Conservation (phyloP, 495 filamentous ascomycete genomes). For the Barbatosphaeria neglecta region DNA sequence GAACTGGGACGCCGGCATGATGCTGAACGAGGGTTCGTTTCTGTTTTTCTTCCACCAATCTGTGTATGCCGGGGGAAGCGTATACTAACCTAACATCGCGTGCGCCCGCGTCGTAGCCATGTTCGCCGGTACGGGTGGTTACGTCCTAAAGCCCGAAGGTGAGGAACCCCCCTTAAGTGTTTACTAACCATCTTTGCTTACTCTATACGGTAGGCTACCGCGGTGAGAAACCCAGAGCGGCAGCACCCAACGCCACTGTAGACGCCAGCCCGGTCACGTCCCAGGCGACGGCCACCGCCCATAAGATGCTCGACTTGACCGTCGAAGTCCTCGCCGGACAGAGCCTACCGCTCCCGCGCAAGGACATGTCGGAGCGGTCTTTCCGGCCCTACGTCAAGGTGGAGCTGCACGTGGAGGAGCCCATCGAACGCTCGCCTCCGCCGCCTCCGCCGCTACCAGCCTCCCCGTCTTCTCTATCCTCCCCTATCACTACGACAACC, state of each 20-base stretch:
- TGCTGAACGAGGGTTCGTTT: conserved; percentile 66
- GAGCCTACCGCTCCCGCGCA: conserved; percentile 40
- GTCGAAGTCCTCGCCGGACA: conserved; percentile 47
- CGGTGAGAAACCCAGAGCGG: conserved; percentile 7
- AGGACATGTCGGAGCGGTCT: conserved; percentile 40
- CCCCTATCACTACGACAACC: no score
- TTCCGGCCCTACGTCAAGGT: conserved; percentile 74
- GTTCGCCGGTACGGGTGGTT: conserved; percentile 73
- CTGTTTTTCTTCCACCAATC: neutral
- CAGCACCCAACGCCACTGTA: neutral
- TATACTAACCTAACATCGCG: no score
- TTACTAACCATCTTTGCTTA: neutral
- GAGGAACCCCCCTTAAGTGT: neutral
- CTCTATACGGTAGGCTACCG: conserved; percentile 18
- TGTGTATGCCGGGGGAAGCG: no score
- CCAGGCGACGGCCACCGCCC: conserved; percentile 21
- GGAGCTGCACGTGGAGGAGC: conserved; percentile 67
- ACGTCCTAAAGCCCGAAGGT: conserved; percentile 72
- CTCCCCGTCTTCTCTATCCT: neutral
- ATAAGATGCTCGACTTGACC: conserved; percentile 38
- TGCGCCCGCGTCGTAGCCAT: conserved; percentile 33
- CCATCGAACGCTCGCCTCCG: conserved; percentile 22
- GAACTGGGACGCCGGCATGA: conserved; percentile 79
- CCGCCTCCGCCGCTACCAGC: neutral
- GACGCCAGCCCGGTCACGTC: conserved; percentile 2